phyloP scores from a whole-genome alignment of 306 rosid genomes.

The Prosopis cineraria region DNA sequence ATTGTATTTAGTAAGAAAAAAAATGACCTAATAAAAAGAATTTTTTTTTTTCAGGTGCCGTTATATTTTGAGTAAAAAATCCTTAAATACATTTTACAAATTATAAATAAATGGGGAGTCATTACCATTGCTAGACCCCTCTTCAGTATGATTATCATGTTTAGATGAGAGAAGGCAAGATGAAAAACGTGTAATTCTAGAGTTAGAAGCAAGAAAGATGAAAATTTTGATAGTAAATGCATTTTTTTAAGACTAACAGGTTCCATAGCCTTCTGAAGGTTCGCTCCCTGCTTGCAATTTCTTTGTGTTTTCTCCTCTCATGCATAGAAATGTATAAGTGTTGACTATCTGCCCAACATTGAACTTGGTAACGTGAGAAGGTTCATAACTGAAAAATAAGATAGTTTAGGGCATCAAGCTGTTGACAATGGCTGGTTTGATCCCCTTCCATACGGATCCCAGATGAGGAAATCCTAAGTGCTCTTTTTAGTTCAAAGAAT shows the following conservation, averaged over 20 bases:
- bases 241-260: not conserved
- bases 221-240: not conserved
- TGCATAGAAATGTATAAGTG: too few relatives aligned
- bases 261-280: not conserved
- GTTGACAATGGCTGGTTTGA: too few relatives aligned
- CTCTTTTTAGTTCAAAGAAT: too few relatives aligned
- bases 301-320: not conserved
- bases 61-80: too few relatives aligned
- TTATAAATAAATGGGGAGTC: not conserved
- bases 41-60: not conserved
- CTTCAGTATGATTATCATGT: not conserved
- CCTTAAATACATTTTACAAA: not conserved
- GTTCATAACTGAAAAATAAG: too few relatives aligned
- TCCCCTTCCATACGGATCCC: too few relatives aligned
- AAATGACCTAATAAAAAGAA: too few relatives aligned
- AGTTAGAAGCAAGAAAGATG: not conserved
- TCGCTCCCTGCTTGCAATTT: not conserved
- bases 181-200: not conserved
- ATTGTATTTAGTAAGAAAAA: too few relatives aligned
- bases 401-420: too few relatives aligned
- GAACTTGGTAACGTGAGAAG: too few relatives aligned
- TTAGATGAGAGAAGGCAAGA: not conserved
- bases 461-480: too few relatives aligned
- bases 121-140: not conserved
- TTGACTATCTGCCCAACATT: too few relatives aligned